These are phyloP conservation scores for Clarireedia hainanense DNA, from an alignment of 2,329 filamentous ascomycete species.

Conservation along the genomic window DNA sequence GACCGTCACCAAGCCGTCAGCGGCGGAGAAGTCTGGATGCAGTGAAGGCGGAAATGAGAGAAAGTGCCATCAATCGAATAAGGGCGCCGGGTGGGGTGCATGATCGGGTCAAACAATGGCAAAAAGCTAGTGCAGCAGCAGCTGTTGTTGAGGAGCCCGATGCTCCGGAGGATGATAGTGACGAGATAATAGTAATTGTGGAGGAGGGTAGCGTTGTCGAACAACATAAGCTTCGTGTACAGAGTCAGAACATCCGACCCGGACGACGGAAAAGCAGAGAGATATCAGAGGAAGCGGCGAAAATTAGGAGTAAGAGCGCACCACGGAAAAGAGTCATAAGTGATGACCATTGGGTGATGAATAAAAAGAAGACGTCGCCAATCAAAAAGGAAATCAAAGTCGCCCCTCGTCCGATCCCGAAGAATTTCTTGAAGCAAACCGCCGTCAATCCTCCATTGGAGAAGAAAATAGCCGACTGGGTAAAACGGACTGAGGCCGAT, in stretches of 20 bases:
- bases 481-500: conserved; percentile 25
- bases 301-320: conserved; percentile 20
- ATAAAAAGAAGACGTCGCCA: conserved; percentile 41
- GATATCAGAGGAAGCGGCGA: conserved; percentile 18
- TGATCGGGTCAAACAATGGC: conserved; percentile 78
- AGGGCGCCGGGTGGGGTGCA: conserved; percentile 61
- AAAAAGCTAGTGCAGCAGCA: conserved; percentile 65
- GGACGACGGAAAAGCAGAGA: conserved; percentile 25
- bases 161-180: conserved; percentile 44
- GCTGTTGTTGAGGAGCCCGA: conserved; percentile 48
- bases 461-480: conserved; percentile 57
- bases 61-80: conserved; percentile 48
- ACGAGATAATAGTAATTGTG: conserved; percentile 51
- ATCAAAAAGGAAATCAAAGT: conserved; percentile 26
- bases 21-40: conserved; percentile 51
- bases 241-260: conserved; percentile 17
- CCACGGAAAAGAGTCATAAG: conserved; percentile 91
- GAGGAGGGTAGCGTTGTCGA: conserved; percentile 52
- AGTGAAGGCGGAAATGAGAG: conserved; percentile 45
- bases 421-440: conserved; percentile 48
- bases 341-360: conserved; percentile 74
- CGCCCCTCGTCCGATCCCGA: conserved; percentile 36
- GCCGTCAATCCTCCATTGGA: conserved; percentile 47
- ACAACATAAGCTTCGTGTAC: conserved; percentile 47
- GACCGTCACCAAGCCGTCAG: conserved; percentile 46